phyloP scores from a whole-genome alignment of 495 filamentous ascomycete genomes.

The Talaromyces ruber region DNA sequence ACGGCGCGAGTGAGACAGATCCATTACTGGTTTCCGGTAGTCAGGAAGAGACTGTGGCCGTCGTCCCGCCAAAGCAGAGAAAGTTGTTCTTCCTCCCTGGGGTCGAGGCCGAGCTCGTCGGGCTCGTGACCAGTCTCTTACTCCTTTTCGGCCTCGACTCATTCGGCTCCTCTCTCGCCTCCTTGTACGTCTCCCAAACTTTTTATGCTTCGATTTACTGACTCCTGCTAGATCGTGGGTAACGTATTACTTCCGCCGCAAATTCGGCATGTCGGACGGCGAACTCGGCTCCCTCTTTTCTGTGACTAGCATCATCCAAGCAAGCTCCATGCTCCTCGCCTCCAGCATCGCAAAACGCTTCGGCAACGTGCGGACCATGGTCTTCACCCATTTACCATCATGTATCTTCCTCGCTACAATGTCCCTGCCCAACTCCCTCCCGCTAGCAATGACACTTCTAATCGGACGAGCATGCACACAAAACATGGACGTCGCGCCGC shows the following conservation, averaged over 20 bases:
- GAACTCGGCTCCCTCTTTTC: constrained; percentile 66
- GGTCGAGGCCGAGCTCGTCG: constrained; percentile 47
- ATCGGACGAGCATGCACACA: constrained; percentile 61
- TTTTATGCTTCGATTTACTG: neutral
- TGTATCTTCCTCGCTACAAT: constrained; percentile 64
- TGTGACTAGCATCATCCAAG: constrained; percentile 54
- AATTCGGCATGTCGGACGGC: constrained; percentile 61
- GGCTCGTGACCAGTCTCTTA: constrained; percentile 61
- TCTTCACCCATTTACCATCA: constrained; percentile 75
- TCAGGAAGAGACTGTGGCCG: constrained; percentile 11
- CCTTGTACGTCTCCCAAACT: constrained; percentile 37
- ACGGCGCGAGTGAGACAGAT: constrained; percentile 24
- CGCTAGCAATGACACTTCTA: constrained; percentile 52
- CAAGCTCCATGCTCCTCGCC: constrained; percentile 61
- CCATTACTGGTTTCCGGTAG: constrained; percentile 33
- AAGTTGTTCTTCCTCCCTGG: constrained; percentile 29
- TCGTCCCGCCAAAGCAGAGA: constrained; percentile 10
- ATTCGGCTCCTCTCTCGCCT: constrained; percentile 69
- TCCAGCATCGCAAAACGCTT: constrained; percentile 68
- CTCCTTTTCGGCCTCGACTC: constrained; percentile 72
- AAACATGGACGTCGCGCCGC: constrained; percentile 77
- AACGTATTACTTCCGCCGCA: constrained; percentile 69
- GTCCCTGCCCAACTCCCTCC: constrained; percentile 46
- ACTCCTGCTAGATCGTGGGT: constrained; percentile 45
- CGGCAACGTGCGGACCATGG: constrained; percentile 81